Base-by-base conservation (phyloP, 495 filamentous ascomycete genomes). In the Podospora pseudopauciseta region DNA sequence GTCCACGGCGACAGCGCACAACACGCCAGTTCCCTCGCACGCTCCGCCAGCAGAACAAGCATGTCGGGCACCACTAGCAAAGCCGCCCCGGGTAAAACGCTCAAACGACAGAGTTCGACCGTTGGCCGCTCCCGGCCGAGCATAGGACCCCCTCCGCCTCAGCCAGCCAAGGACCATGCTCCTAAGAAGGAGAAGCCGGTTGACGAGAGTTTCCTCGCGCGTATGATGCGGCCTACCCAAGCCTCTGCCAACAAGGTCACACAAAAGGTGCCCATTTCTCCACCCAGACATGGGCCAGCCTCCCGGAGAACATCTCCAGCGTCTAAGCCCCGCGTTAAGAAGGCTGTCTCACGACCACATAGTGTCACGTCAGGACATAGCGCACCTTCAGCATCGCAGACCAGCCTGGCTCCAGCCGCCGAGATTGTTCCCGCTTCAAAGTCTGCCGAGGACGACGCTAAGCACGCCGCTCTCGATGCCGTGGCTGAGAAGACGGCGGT, bases 171-270 rank as follows among this genome's bases (percentile, higher is more conserved):
- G 73, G 81, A 86, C 16, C 76, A 81, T 23, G 67, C 74, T 4
- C 66, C 70, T 2, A 82, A 80, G 68, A 81, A 74, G 60, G 81
- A 83, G 53, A 76, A 73, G 64, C 75, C 86, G 1, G 83, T 89
- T 2, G 89, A 91, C 72, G 90, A 93, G 65, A 79, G 89, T 3
- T 97, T 97, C 79, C 83, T 97, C 18, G 92, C 91, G 7, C 84
- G 93, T 66, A 96, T 97, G 93, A 97, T 92, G 92, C 87, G 92
- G 13, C 93, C 93, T 4, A 97, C 93, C 9, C 87, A 90, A 26
- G 87, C 87, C 66, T 93, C 90, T 34, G 86, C 91, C 5, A 90
- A 85, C 74, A 97, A 94, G 79, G 85, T 87, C 0, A 84, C 90
- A 19, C 92, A 93, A 2, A 94, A 92, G 77, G 74, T 83, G 1